Conservation (phyloP, 352 stramenopile genomes). For the Aphanomyces invadans region DNA sequence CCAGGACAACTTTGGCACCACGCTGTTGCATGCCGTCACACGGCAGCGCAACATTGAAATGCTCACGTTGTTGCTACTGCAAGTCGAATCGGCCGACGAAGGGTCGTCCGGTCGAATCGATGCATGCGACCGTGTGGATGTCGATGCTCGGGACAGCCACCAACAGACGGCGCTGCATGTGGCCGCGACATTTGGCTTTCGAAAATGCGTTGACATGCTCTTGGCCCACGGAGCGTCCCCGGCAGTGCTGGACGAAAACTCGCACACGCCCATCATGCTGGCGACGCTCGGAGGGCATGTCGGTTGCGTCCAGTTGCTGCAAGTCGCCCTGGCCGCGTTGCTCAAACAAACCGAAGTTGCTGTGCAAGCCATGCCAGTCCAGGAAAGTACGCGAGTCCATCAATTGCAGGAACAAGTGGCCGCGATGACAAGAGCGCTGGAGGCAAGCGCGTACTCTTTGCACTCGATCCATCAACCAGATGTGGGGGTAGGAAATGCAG, state of each 20-base stretch:
- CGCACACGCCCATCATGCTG: conserved; percentile 50
- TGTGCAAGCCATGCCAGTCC: background rate
- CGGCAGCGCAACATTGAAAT: conserved; percentile 74
- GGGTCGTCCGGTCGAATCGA: conserved; percentile 26
- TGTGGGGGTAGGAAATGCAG: background rate
- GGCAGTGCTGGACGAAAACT: conserved; percentile 47
- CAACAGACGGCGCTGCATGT: conserved; percentile 88
- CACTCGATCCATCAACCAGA: background rate
- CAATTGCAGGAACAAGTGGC: background rate
- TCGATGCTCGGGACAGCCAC: conserved; percentile 83
- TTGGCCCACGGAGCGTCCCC: conserved; percentile 36
- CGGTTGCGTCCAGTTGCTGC: conserved; percentile 53
- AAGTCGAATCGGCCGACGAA: conserved; percentile 13
- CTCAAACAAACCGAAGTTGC: background rate
- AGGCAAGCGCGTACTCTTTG: background rate
- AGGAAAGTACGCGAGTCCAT: background rate
- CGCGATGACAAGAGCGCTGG: background rate
- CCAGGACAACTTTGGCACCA: conserved; percentile 77
- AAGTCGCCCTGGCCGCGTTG: conserved; percentile 23
- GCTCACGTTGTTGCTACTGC: conserved; percentile 53
- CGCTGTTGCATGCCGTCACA: conserved; percentile 70
- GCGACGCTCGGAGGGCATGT: conserved; percentile 67
- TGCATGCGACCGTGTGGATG: conserved; percentile 39
- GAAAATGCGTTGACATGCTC: conserved; percentile 36
- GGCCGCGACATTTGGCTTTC: conserved; percentile 45